Conservation (phyloP, 441 rosid genomes). For the Francoa sonchifolia region DNA sequence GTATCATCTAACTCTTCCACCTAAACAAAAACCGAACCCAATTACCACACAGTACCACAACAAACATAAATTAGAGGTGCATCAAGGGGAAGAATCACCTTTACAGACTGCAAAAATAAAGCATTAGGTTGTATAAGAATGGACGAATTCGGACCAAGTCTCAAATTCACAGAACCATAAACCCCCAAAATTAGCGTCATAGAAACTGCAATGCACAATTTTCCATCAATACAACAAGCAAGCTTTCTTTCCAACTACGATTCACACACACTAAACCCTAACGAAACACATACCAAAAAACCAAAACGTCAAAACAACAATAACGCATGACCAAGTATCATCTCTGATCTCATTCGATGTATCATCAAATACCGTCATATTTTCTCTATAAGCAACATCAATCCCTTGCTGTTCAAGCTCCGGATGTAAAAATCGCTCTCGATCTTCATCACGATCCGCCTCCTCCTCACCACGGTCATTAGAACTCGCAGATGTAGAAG, state of each 20-base stretch:
- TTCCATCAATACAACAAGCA: too few relatives aligned
- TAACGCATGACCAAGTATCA: slow-evolving; percentile 80
- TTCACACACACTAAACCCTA: too few relatives aligned
- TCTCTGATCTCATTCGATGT: slow-evolving; percentile 25
- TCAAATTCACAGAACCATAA: slow-evolving; percentile 35
- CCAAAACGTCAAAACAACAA: slow-evolving; percentile 47
- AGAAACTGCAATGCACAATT: slow-evolving; percentile 34
- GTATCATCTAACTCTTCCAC: slow-evolving; percentile 37
- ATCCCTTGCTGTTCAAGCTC: slow-evolving; percentile 27
- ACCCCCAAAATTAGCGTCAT: slow-evolving; percentile 60
- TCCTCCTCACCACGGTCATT: slow-evolving; percentile 34
- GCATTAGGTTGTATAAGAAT: slow-evolving; percentile 47
- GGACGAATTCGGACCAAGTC: slow-evolving; percentile 53
- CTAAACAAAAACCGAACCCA: slow-evolving; percentile 24
- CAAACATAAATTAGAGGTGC: not conserved
- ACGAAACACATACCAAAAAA: too few relatives aligned
- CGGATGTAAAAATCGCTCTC: slow-evolving; percentile 20
- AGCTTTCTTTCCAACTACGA: too few relatives aligned
- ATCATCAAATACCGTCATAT: slow-evolving; percentile 22
- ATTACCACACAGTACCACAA: slow-evolving; percentile 5
- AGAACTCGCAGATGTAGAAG: slow-evolving; percentile 21
- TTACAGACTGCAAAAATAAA: slow-evolving; percentile 60
- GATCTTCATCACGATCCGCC: slow-evolving; percentile 14
- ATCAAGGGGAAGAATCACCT: slow-evolving; percentile 30
- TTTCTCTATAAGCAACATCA: slow-evolving; percentile 31